Conservation (phyloP, 2,329 filamentous ascomycete genomes). For the Xylaria hypoxylon region DNA sequence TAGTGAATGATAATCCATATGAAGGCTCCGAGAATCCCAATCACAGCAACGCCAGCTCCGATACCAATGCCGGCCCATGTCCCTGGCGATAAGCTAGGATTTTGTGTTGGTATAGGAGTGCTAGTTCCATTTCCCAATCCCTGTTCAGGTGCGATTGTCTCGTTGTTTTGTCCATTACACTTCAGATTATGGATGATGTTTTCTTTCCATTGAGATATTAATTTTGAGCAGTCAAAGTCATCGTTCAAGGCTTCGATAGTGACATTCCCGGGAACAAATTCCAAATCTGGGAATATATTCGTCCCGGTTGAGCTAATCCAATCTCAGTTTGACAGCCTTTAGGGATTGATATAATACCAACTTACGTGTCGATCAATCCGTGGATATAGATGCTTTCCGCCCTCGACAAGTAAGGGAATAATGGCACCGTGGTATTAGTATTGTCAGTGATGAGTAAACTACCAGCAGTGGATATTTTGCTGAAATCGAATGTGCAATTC, state of each 20-base stretch:
- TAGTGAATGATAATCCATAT: conserved; percentile 24
- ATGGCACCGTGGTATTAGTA: conserved; percentile 18
- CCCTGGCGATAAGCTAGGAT: conserved; percentile 12
- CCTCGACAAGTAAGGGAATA: conserved; percentile 13
- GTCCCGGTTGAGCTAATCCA: conserved; percentile 17
- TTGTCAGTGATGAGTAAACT: conserved; percentile 24
- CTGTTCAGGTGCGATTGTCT: not conserved
- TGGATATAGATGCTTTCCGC: conserved; percentile 23
- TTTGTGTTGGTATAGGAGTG: not conserved
- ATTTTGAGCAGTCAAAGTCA: conserved; percentile 35
- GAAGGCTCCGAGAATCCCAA: conserved; percentile 9
- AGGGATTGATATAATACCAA: too few relatives aligned
- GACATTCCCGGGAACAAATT: conserved; percentile 17
- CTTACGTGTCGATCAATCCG: conserved; percentile 32
- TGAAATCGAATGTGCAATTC: conserved; percentile 30
- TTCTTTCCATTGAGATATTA: conserved; percentile 23
- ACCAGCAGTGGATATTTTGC: not conserved
- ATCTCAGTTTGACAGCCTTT: not conserved
- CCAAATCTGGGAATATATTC: conserved; percentile 31
- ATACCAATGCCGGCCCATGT: conserved; percentile 27
- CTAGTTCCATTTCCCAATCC: not conserved
- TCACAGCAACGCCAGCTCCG: conserved; percentile 2
- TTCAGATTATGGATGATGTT: conserved; percentile 16
- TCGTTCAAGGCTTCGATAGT: conserved; percentile 31
- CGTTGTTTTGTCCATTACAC: conserved; percentile 28